These are phyloP conservation scores for Globisporangium iwayamae DNA, from an alignment of 352 stramenopile species.

Conservation along the genomic window DNA sequence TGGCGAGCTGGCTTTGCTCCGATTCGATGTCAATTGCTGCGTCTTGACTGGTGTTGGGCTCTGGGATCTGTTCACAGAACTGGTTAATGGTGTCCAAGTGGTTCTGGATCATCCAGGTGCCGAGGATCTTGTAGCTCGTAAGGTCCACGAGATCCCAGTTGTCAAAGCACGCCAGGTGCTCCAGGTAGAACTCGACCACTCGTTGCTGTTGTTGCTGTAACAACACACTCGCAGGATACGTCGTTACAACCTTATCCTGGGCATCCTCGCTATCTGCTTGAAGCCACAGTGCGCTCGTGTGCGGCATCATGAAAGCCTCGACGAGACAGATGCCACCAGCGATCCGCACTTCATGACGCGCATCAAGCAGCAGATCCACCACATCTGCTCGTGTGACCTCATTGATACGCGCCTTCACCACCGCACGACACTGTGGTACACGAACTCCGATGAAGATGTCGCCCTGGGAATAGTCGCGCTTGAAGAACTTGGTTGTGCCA, in stretches of 20 bases:
- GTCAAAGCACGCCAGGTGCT: constrained; percentile 15
- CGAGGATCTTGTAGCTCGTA: constrained; percentile 19
- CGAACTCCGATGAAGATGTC: constrained; percentile 19
- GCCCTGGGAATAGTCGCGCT: constrained; percentile 10
- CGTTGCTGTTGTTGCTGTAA: neutral
- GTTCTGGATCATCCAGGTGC: constrained; percentile 7
- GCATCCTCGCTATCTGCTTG: too few species aligned
- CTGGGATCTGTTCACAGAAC: neutral
- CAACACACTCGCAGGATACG: too few species aligned
- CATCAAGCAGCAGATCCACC: constrained; percentile 10
- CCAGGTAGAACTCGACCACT: constrained; percentile 16
- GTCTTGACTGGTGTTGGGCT: neutral
- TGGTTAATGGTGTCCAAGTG: neutral
- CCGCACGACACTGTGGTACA: constrained; percentile 14
- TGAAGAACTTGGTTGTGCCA: constrained; percentile 13
- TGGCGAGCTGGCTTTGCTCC: neutral
- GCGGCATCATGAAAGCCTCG: constrained; percentile 13
- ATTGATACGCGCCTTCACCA: constrained; percentile 12
- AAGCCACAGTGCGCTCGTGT: neutral
- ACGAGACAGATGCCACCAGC: constrained; percentile 17
- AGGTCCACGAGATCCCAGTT: constrained; percentile 24
- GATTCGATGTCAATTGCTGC: neutral
- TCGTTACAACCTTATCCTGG: too few species aligned
- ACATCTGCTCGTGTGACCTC: constrained; percentile 3
- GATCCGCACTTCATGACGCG: constrained; percentile 18